Base-by-base conservation (phyloP, 1,284 basidiomycete genomes). In the Chiua sp. region DNA sequence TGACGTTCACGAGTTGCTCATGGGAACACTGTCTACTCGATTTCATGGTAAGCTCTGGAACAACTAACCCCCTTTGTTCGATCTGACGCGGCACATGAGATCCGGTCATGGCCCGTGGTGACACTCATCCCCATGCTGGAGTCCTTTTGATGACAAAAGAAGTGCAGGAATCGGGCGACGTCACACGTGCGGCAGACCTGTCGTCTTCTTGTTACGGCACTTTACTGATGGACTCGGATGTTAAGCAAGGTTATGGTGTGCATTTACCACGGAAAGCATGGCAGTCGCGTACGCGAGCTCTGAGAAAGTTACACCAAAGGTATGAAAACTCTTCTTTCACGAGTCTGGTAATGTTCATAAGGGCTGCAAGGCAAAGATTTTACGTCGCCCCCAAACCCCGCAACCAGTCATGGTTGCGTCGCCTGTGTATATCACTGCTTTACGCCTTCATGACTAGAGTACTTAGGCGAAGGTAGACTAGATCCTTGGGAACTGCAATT, bases 201-300 rank as follows among this genome's bases (percentile, higher is more conserved):
- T 39, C 16, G 18, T 39, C 37, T 39, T 39, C 37, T 16, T 39
- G 16, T 20, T 20, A 23, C 22, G 35, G 12, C 7, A n/a, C 46
- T 48, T 51, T 32, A 11, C 51, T 51, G 23, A 68, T 6, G n/a
- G 42, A 35, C 23, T 59, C 37, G 44, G n/a, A 51, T 50, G 7
- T 54, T 26, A 59, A 88, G 90, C 81, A 30, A 84, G 88, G 42
- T 72, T 92, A 39, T 92, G 89, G 88, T 92, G 91, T 69, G 89
- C 86, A 42, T 93, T 93, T 75, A 92, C 91, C 13, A 87, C 91
- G n/a, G 78, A 84, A 33, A 90, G 87, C 70, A 92, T 93, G 90
- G 88, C 90, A 0, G 78, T 92, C 54, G 90, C 82, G 39, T 90
- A 88, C 65, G 82, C 82, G 11, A 85, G 86, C 26, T 80, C 83